Conservation (phyloP, 148 eudicot species). For the Camellia japonica region DNA sequence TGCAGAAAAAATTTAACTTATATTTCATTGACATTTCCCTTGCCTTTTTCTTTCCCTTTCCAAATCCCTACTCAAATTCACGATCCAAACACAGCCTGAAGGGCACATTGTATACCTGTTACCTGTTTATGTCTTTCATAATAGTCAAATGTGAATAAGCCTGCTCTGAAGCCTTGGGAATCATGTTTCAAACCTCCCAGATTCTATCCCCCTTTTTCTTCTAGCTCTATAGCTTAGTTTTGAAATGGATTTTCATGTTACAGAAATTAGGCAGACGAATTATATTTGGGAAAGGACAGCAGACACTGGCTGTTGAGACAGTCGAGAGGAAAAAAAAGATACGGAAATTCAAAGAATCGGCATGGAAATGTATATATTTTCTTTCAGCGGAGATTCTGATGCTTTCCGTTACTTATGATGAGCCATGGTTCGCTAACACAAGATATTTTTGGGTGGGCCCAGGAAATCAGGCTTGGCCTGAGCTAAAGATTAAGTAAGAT, state of each 20-base stretch:
- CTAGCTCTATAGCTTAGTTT: not conserved
- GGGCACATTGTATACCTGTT: not conserved
- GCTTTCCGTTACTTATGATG: constrained; percentile 68
- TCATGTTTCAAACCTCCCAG: not conserved
- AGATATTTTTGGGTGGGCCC: constrained; percentile 79
- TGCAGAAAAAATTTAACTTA: no score
- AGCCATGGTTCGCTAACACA: constrained; percentile 81
- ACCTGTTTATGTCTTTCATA: not conserved
- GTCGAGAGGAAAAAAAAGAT: constrained; percentile 56
- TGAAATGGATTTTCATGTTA: constrained; percentile 26
- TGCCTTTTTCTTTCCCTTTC: no score
- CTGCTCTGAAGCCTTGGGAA: not conserved
- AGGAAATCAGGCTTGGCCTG: constrained; percentile 88
- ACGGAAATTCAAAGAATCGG: constrained; percentile 82
- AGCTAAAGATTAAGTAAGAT: constrained; percentile 69
- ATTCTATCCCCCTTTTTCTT: not conserved
- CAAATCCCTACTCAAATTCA: no score
- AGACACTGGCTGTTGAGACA: constrained; percentile 34
- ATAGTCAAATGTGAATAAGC: not conserved
- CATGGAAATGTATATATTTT: constrained; percentile 87
- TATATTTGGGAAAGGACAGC: constrained; percentile 58
- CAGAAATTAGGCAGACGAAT: constrained; percentile 70
- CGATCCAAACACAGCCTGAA: not conserved
- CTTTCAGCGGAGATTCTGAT: constrained; percentile 88
- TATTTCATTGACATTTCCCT: no score